These are phyloP conservation scores for Dissophora globulifera DNA, from an alignment of 192 early-diverging fungal genomes.

Conservation along the genomic window DNA sequence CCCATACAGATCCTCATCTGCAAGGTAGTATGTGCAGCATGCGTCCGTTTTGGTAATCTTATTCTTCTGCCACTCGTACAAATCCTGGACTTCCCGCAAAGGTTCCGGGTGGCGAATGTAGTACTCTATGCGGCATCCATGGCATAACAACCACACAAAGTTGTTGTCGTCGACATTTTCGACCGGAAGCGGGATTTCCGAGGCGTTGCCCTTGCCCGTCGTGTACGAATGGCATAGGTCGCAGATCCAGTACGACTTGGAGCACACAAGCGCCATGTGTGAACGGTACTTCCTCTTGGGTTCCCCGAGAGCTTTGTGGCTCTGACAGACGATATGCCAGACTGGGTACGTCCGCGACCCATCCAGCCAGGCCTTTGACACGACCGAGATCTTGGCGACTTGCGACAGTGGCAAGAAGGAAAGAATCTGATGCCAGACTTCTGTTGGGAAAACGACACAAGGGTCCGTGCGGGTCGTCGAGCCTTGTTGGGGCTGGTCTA, in stretches of 20 bases:
- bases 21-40: neutral
- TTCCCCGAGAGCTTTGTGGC: neutral
- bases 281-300: conserved; percentile 9
- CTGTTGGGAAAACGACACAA: conserved; percentile 15
- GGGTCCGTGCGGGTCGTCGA: conserved; percentile 18
- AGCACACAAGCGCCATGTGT: conserved; percentile 22
- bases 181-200: conserved; percentile 22
- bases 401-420: conserved; percentile 7
- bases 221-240: conserved; percentile 13
- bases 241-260: conserved; percentile 15
- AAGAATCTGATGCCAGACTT: conserved; percentile 26
- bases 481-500: neutral
- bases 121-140: conserved; percentile 3
- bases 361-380: conserved; percentile 20
- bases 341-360: conserved; percentile 3
- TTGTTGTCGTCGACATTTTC: neutral
- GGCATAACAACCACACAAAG: conserved; percentile 17
- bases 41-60: conserved; percentile 22
- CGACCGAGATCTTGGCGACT: conserved; percentile 3
- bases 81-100: neutral
- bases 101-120: conserved; percentile 6
- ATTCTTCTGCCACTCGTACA: neutral
- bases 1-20: neutral
- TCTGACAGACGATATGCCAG: conserved; percentile 3
- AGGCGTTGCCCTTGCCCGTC: neutral